Evolutionary conservation across 139 green algal genomes (phyloP), one percentile per base, ranked within the genome.

Genomic region (Diplosphaera chodatii): DNA sequence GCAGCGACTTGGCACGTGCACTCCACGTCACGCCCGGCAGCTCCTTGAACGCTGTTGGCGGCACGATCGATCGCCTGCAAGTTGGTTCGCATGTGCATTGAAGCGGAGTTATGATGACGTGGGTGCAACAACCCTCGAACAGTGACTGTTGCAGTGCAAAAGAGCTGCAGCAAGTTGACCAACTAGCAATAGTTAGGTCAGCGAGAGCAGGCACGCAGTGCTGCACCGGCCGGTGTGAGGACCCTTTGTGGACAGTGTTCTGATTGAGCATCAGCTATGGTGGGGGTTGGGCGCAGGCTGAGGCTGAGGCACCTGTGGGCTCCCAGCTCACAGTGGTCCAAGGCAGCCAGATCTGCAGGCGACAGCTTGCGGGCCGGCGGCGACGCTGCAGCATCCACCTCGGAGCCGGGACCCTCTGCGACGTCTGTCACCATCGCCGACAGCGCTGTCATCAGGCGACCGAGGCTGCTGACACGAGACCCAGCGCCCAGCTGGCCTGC

Each of bases 51-150:
- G 63, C 70, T 20, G 71, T 69, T 0, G 76, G 71, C 10, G 76
- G 67, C 71, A 81, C 48, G 30, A 81, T 67, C 41, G 77, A 66
- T 0, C 76, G 69, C 69, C 75, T 80, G 75, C 21, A 32, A 16
- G 40, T 32, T 32, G 18, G 48, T n/a, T n/a, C n/a, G n/a, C n/a
- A n/a, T n/a, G n/a, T n/a, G n/a, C n/a, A n/a, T n/a, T n/a, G n/a
- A n/a, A n/a, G n/a, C n/a, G n/a, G n/a, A n/a, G n/a, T n/a, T n/a
- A n/a, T n/a, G n/a, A n/a, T n/a, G n/a, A n/a, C n/a, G n/a, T n/a
- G n/a, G n/a, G n/a, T n/a, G n/a, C n/a, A n/a, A n/a, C n/a, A n/a
- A n/a, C n/a, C n/a, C n/a, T n/a, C n/a, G n/a, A n/a, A n/a, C n/a
- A n/a, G n/a, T n/a, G n/a, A n/a, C n/a, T n/a, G n/a, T n/a, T n/a